Evolutionary conservation across 163 green algal species (phyloP).

Genomic region (Scenedesmus sp.): DNA sequence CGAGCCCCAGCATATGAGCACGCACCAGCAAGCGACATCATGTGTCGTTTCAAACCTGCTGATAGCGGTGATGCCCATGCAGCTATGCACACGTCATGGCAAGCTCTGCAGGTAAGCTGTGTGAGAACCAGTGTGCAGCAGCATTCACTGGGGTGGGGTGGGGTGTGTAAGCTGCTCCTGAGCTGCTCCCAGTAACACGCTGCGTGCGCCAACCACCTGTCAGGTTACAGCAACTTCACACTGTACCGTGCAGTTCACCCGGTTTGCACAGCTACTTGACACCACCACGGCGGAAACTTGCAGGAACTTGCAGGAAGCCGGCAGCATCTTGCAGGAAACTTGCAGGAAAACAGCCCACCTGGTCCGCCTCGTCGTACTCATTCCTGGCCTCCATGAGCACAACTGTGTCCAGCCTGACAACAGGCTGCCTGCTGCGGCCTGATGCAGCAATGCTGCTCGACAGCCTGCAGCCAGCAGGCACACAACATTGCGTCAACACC

Average conservation of each 20-base stretch:
- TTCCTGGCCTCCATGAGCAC: conserved; percentile 1
- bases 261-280: too few relatives aligned
- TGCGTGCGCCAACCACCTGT: too few relatives aligned
- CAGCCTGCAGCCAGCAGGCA: background rate
- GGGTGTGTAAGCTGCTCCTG: too few relatives aligned
- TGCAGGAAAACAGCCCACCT: background rate
- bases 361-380: conserved; percentile 2
- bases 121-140: background rate
- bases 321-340: background rate
- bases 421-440: background rate
- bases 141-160: too few relatives aligned
- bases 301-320: background rate
- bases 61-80: background rate
- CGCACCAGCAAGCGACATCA: background rate
- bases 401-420: background rate
- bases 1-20: too few relatives aligned
- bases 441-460: background rate
- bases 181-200: too few relatives aligned
- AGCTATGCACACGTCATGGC: background rate
- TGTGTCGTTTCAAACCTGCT: background rate
- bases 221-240: too few relatives aligned
- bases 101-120: background rate
- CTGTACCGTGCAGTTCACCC: too few relatives aligned
- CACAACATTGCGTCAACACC: background rate
- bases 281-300: background rate